These are phyloP conservation scores for Yamadazyma trypodendri DNA, from an alignment of 1,139 yeast genomes.

Conservation along the genomic window DNA sequence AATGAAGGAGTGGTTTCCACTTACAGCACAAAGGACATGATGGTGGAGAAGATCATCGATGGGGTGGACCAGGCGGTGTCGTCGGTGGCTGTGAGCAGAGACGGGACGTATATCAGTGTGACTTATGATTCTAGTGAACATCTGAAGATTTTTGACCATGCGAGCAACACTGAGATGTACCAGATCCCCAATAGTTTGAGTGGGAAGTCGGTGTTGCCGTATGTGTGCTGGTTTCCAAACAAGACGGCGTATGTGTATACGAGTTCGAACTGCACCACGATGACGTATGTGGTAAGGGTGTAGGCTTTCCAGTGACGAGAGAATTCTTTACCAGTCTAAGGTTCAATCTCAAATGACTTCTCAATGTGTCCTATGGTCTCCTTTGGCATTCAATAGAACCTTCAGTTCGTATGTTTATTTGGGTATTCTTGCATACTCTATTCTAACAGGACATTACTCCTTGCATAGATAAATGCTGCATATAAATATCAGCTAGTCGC, in stretches of 20 bases:
- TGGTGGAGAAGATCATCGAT: constrained; percentile 43
- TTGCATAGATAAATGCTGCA: no score
- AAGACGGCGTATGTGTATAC: constrained; percentile 35
- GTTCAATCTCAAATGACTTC: no score
- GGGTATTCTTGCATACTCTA: no score
- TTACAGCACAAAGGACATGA: constrained; percentile 53
- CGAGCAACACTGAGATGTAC: constrained; percentile 27
- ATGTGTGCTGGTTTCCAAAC: constrained; percentile 40
- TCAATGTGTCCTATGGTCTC: no score
- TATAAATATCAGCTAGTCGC: no score
- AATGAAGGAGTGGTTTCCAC: constrained; percentile 68
- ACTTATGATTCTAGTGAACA: constrained; percentile 43
- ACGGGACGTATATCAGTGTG: constrained; percentile 46
- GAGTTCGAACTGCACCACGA: constrained; percentile 34
- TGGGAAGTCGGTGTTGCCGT: constrained; percentile 34
- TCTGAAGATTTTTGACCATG: constrained; percentile 39
- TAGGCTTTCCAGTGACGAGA: no score
- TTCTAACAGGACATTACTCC: no score
- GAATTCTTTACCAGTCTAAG: no score
- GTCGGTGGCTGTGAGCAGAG: constrained; percentile 41
- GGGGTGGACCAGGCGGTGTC: constrained; percentile 51
- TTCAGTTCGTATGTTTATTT: no score
- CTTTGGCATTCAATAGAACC: no score
- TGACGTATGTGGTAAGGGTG: constrained; percentile 22
- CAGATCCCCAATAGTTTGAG: constrained; percentile 38